These are phyloP conservation scores for Phytophthora melonis DNA, from an alignment of 352 stramenopile species.

Conservation along the genomic window DNA sequence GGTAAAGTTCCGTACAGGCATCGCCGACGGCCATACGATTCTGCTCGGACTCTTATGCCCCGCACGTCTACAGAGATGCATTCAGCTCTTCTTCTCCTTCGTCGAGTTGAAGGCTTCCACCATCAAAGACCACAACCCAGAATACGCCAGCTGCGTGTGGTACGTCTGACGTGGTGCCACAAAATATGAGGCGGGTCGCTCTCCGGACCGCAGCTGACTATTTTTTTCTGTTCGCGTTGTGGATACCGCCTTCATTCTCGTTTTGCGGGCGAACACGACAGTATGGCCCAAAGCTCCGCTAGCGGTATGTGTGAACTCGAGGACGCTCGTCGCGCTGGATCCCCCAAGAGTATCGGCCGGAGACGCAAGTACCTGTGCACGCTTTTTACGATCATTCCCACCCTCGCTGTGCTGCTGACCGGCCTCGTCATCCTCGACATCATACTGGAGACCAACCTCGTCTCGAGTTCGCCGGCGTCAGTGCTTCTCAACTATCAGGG, in stretches of 20 bases:
- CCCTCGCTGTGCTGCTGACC: conserved; percentile 5
- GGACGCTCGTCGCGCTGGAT: neutral
- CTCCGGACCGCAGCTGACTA: neutral
- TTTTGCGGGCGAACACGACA: neutral
- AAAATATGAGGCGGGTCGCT: too few relatives aligned
- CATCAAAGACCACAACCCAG: too few relatives aligned
- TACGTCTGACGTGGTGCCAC: too few relatives aligned
- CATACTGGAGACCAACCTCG: conserved; percentile 16
- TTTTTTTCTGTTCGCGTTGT: neutral
- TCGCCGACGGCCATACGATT: too few relatives aligned
- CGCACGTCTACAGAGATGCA: too few relatives aligned
- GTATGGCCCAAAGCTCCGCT: neutral
- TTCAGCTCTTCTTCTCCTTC: too few relatives aligned
- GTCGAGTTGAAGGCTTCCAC: too few relatives aligned
- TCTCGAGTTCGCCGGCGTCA: conserved; percentile 2
- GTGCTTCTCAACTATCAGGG: conserved; percentile 9
- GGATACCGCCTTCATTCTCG: neutral
- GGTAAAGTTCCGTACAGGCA: too few relatives aligned
- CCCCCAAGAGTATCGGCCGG: conserved; percentile 57
- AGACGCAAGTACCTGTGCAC: conserved; percentile 13
- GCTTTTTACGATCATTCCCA: neutral
- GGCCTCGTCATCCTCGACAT: conserved; percentile 15
- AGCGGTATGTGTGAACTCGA: neutral
- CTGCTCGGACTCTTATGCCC: too few relatives aligned
- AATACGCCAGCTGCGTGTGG: too few relatives aligned